phyloP scores from a whole-genome alignment of 108 stramenopile genomes.

The Cyclostephanos tholiformis region DNA sequence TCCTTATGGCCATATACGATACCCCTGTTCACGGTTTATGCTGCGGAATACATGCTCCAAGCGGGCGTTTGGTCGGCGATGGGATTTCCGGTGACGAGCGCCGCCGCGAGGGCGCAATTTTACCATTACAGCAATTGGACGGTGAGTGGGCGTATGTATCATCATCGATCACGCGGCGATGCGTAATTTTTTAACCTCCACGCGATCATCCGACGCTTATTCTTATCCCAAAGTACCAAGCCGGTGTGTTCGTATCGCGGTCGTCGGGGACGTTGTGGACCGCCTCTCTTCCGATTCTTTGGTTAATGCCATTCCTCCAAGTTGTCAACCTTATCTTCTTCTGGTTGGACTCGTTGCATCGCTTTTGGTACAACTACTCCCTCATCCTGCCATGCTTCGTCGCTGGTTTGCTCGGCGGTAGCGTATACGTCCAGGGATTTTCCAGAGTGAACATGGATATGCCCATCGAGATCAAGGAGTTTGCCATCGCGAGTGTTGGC shows the following conservation, averaged over 20 bases:
- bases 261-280: slow-evolving; percentile 61
- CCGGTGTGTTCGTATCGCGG: slow-evolving; percentile 78
- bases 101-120: slow-evolving; percentile 56
- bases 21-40: slow-evolving; percentile 78
- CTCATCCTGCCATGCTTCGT: slow-evolving; percentile 58
- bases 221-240: slow-evolving; percentile 53
- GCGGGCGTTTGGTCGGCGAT: slow-evolving; percentile 81
- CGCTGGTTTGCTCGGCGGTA: slow-evolving; percentile 81
- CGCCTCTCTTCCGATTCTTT: slow-evolving; percentile 57
- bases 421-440: slow-evolving; percentile 81
- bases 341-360: slow-evolving; percentile 40
- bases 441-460: slow-evolving; percentile 62
- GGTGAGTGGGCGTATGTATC: slow-evolving; percentile 11
- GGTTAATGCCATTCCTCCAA: slow-evolving; percentile 77
- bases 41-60: slow-evolving; percentile 67
- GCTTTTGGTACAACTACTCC: slow-evolving; percentile 41
- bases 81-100: slow-evolving; percentile 68
- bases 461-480: slow-evolving; percentile 61
- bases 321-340: slow-evolving; percentile 68
- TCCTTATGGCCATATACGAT: slow-evolving; percentile 70
- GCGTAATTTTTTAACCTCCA: neutral
- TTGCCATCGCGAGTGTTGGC: slow-evolving; percentile 68
- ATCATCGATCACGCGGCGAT: too few relatives aligned
- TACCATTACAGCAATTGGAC: slow-evolving; percentile 78
- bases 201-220: neutral